Base-by-base conservation (phyloP, 2,329 filamentous ascomycete species). In the Lachnellula suecica region DNA sequence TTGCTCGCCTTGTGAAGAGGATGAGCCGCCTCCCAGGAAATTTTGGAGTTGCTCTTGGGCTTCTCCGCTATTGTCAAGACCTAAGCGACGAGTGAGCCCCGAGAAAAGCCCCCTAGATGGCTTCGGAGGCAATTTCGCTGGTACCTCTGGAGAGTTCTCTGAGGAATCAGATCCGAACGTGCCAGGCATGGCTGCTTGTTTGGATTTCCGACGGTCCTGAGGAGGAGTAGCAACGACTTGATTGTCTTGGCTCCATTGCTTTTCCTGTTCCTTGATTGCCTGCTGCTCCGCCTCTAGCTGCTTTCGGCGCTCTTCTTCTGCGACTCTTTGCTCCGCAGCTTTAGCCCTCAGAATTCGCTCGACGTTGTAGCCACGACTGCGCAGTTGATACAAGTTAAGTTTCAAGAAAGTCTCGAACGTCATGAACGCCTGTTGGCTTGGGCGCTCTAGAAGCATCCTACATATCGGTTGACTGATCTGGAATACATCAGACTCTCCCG, bases 361-460 rank as follows among this genome's bases (percentile, higher is more conserved):
- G 35, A 99, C 94, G 61, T 99, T 97, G 76, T 97, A 97, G 2
- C 94, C 94, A 58, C 94, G 90, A 54, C 85, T 84, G 63, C 90
- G 86, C 37, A 99, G 74, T 47, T 92, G 86, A 43, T 88, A 81
- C 22, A 99, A 77, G 61, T 93, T 90, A 8, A 94, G 85, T 52
- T 89, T 93, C 34, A 99, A 74, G 57, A 99, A 87, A 48, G 91
- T 92, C 71, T 97, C 94, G 51, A 99, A 84, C 49, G 94, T 93
- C 51, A 97, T 81, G 49, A 90, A 91, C 2, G 93, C 91, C 66
- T 95, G 89, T 63, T 96, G 89, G 59, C 89, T 93, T 7, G 93
- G 91, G 20, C 91, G 83, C 47, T 83, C 83, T 44, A 99, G 77
- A 34, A 99, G 77, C 47, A 96, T 74, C 63, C 87, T 84, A 57